Evolutionary conservation across 148 eudicot species (phyloP), one percentile per base, ranked within the genome.

Genomic region (Bassia scoparia): DNA sequence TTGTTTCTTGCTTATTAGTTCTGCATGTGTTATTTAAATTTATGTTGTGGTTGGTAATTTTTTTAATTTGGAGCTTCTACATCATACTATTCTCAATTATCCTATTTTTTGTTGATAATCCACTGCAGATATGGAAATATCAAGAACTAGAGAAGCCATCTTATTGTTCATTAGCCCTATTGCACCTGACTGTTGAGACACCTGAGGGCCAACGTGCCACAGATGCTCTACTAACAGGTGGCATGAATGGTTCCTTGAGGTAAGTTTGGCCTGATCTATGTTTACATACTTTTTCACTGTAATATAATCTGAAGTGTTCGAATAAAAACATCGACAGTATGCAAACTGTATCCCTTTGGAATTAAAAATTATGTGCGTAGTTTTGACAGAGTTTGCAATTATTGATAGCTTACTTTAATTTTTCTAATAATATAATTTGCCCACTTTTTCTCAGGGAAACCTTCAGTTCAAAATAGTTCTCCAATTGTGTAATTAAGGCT

Each of bases 91-190:
- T 29, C 20, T 46, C 37, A 31, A 49, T 41, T 63, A 52, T 72
- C 70, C 24, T 65, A 30, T 53, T 34, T 12, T 77, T 74, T 33
- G 52, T 56, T 67, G 46, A 46, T 48, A 41, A 71, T 68, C 56
- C 68, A 54, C 65, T 76, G 74, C 71, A 92, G 98, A 80, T 88
- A 71, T 92, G 93, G 90, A 87, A 85, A 72, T 92, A 88, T 77
- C 76, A 75, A 30, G 84, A 68, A 59, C 83, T 91, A 30, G 78
- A 83, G 73, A 75, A 77, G 69, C 74, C 72, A 73, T 83, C 79
- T 54, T 84, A 80, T 79, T 70, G 79, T 75, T 89, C 90, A 41
- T 50, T 92, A 82, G 83, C 81, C 53, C 79, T 81, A 43, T 67
- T 68, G 31, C 78, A 73, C 76, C 81, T 81, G 67, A 70, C 82